These are phyloP conservation scores for Hippophae rhamnoides DNA, from an alignment of 306 rosid genomes.

Conservation along the genomic window DNA sequence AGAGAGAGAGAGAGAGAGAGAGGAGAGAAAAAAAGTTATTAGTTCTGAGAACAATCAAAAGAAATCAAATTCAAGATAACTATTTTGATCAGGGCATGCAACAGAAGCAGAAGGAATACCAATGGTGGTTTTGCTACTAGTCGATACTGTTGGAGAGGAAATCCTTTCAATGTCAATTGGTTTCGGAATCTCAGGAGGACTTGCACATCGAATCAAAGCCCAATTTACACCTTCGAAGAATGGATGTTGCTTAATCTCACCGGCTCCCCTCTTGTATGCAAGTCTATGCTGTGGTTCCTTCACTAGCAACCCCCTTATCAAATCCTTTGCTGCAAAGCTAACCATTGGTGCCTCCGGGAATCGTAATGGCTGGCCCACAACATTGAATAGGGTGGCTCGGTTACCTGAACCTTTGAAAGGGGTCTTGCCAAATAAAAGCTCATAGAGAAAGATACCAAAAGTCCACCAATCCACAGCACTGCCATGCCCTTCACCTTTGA, in stretches of 20 bases:
- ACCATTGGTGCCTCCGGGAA: conserved; percentile 39
- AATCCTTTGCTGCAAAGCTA: conserved; percentile 39
- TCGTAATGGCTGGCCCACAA: conserved; percentile 45
- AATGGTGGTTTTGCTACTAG: conserved; percentile 19
- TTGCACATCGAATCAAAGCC: conserved; percentile 49
- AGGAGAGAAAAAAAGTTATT: conserved; percentile 13
- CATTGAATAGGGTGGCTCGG: conserved; percentile 42
- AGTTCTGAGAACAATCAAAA: conserved; percentile 26
- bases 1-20: too few species aligned
- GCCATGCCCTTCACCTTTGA: conserved; percentile 53
- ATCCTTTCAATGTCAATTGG: conserved; percentile 32
- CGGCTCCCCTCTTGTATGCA: conserved; percentile 47
- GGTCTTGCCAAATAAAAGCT: conserved; percentile 47
- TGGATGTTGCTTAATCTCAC: conserved; percentile 45
- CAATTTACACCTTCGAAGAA: conserved; percentile 48
- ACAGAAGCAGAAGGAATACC: conserved; percentile 10
- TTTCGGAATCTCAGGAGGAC: conserved; percentile 47
- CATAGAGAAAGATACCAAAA: conserved; percentile 46
- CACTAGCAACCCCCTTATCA: conserved; percentile 40
- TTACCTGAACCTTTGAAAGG: conserved; percentile 55
- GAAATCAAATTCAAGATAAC: conserved; percentile 48
- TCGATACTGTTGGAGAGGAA: conserved; percentile 26
- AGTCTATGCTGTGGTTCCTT: conserved; percentile 44
- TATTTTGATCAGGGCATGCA: conserved; percentile 26
- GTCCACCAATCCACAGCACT: conserved; percentile 63